phyloP scores from a whole-genome alignment of 2,329 filamentous ascomycete species.

The Tolypocladium endophyticum region DNA sequence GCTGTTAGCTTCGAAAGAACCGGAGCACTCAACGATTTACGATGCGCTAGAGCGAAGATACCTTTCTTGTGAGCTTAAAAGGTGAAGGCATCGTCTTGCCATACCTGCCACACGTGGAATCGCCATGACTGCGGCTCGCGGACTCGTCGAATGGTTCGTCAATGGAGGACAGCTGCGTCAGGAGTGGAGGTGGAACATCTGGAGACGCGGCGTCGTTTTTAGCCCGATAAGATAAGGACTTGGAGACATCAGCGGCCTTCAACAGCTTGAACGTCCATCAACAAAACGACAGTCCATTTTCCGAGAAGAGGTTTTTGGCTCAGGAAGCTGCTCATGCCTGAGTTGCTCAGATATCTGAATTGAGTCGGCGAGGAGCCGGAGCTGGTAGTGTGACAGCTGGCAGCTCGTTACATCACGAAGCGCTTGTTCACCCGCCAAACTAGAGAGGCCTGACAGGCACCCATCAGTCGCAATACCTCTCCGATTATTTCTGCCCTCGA shows the following conservation, averaged over 20 bases:
- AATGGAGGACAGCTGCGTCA: not conserved
- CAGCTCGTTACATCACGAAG: no score
- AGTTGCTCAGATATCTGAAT: no score
- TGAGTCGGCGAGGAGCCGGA: no score
- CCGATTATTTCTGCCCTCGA: no score
- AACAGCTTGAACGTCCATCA: not conserved
- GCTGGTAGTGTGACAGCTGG: no score
- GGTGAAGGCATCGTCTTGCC: conserved; percentile 10
- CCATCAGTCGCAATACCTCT: no score
- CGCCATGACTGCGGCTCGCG: not conserved
- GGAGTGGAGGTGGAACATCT: no score
- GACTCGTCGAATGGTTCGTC: not conserved
- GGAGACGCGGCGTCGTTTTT: not conserved
- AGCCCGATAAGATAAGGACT: not conserved
- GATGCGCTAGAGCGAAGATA: conserved; percentile 1
- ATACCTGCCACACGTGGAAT: conserved; percentile 1
- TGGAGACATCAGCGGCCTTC: not conserved
- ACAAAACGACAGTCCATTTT: not conserved
- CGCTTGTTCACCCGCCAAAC: no score
- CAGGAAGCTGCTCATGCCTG: no score
- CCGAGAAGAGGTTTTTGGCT: no score
- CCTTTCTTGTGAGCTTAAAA: conserved; percentile 12
- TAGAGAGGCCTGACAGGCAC: no score
- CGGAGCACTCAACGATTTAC: not conserved
- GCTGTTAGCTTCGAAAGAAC: not conserved